phyloP scores from a whole-genome alignment of 1,284 basidiomycete genomes.

The Pyrrhoderma noxium region DNA sequence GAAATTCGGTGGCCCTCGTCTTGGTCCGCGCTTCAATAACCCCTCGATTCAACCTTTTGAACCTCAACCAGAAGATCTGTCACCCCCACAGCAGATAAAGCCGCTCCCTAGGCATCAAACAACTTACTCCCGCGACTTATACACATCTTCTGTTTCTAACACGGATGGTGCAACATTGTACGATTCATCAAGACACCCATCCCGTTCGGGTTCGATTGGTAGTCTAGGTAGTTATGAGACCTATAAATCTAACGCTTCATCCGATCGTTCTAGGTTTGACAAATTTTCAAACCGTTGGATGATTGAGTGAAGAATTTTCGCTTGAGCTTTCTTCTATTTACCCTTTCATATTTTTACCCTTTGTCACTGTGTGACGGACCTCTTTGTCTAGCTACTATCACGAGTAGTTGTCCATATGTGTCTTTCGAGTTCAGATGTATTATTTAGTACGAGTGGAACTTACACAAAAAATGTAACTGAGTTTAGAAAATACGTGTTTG shows the following conservation, averaged over 20 bases:
- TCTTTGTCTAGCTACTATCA: conserved; percentile 1
- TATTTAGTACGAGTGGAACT: background rate
- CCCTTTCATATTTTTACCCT: background rate
- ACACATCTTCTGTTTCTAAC: conserved; percentile 13
- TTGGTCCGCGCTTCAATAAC: conserved; percentile 46
- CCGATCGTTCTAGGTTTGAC: conserved; percentile 1
- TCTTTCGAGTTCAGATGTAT: background rate
- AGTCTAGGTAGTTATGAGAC: conserved; percentile 17
- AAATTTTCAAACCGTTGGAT: conserved; percentile 21
- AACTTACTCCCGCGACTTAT: conserved; percentile 14
- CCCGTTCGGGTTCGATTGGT: conserved; percentile 12
- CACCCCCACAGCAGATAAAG: background rate
- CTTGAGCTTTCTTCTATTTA: background rate
- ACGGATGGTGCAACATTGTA: background rate
- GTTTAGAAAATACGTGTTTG: too few relatives aligned
- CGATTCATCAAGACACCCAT: conserved; percentile 5
- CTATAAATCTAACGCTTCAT: conserved; percentile 1
- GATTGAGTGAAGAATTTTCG: conserved; percentile 19
- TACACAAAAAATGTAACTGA: too few relatives aligned
- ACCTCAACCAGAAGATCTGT: conserved; percentile 13
- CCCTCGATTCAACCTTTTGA: conserved; percentile 37
- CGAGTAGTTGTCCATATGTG: conserved; percentile 1
- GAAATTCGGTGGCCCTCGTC: conserved; percentile 31
- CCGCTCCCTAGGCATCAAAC: conserved; percentile 3
- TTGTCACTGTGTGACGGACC: conserved; percentile 10